Conservation (phyloP, 768 basidiomycete genomes). For the Zangia roseola region DNA sequence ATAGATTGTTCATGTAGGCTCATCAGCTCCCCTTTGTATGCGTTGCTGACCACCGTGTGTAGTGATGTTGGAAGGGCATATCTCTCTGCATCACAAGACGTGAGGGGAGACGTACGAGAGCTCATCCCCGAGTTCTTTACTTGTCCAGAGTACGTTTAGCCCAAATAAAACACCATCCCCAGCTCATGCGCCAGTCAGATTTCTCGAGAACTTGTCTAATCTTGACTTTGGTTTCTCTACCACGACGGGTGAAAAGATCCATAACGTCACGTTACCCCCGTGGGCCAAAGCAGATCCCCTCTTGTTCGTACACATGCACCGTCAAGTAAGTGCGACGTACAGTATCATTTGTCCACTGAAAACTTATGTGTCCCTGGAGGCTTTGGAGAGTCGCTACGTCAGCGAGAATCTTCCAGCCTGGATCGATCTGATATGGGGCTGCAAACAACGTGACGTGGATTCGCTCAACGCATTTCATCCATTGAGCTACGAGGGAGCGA, state of each 20-base stretch:
- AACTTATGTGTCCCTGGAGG: slow-evolving; percentile 40
- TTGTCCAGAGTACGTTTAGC: slow-evolving; percentile 62
- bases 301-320: slow-evolving; percentile 76
- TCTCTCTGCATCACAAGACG: slow-evolving; percentile 79
- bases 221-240: slow-evolving; percentile 79
- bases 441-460: slow-evolving; percentile 74
- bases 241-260: slow-evolving; percentile 73
- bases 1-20: slow-evolving; percentile 74
- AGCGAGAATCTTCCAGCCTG: slow-evolving; percentile 81
- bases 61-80: slow-evolving; percentile 83
- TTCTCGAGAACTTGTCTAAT: slow-evolving; percentile 76
- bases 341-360: not conserved
- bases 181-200: slow-evolving; percentile 43
- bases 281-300: slow-evolving; percentile 88
- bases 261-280: slow-evolving; percentile 84
- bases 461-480: slow-evolving; percentile 90
- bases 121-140: slow-evolving; percentile 89
- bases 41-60: slow-evolving; percentile 7
- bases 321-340: slow-evolving; percentile 48
- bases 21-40: not conserved
- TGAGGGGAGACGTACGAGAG: slow-evolving; percentile 90
- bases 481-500: slow-evolving; percentile 87
- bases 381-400: slow-evolving; percentile 84
- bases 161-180: too few relatives aligned
- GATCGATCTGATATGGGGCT: slow-evolving; percentile 95